Evolutionary conservation across 2,329 filamentous ascomycete species (phyloP), one percentile per base, ranked within the genome.

Genomic region (Epichloe elymi): DNA sequence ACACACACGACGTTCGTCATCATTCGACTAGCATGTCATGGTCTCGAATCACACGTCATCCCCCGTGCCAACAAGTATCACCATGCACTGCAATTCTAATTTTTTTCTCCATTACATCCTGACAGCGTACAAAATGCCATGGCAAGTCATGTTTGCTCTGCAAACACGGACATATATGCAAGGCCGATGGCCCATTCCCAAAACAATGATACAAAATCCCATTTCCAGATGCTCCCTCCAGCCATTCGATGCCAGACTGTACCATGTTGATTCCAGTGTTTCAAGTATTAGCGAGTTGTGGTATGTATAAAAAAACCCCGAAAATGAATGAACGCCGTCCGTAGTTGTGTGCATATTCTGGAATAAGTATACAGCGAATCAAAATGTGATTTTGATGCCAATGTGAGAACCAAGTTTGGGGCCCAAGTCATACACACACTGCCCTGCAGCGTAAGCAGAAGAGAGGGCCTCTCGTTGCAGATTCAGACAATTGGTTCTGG

Each of bases 151-250:
- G 47, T 36, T 42, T 35, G 38, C 47, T 2, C 1, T 0, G 47
- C 47, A 49, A 49, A 42, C 47, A 49, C 11, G 47, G 38, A 26
- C 43, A 49, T 49, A 42, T 49, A 30, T 30, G 26, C 39, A 12
- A 33, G 38, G 11, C 38, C 47, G 15, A 19, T 14, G 41, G 30
- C n/a, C 47, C 7, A 5, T 15, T 19, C 11, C 20, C 38, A 19
- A 19, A 3, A 14, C 37, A 12, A 14, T 35, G 15, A 44, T 35
- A 36, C n/a, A 20, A 19, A 5, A 37, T 20, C 2, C 39, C 38
- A 8, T 43, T n/a, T 35, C 20, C 8, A 23, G 30, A 11, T 17
- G 3, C 20, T 42, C 4, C 40, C 40, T 23, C 40, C 19, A 23
- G 17, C 40, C 17, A 23, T 20, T 42, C 19, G 5, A 44, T 20